Base-by-base conservation (phyloP, 306 rosid genomes). In the Ormosia emarginata region DNA sequence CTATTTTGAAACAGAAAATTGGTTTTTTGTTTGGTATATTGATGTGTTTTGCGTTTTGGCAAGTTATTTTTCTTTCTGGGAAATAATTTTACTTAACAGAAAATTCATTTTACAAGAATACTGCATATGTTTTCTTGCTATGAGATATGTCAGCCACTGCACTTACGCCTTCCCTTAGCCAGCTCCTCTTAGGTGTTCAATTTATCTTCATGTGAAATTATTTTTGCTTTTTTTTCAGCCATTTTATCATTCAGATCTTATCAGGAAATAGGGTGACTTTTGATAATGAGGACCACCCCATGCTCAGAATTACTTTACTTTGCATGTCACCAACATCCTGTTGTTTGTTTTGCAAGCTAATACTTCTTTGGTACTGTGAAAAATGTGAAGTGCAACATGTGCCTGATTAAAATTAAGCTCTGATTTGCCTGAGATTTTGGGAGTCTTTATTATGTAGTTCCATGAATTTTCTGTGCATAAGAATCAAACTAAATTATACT, bases 281-380 rank as follows among this genome's bases (percentile, higher is more conserved):
- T 65, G 50, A 11, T 66, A 32, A 30, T 56, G 43, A 43, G 62
- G 41, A 59, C 57, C 69, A 43, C 9, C 49, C 11, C 56, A 3
- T 52, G 33, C 24, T 53, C 33, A 53, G n/a, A 24, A 41, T 75
- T 80, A 50, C 66, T 47, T 47, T 24, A 52, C 32, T 71, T 80
- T 81, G 52, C 74, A 52, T 55, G 36, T 75, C 34, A 71, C 24
- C 50, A 4, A 33, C 76, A 53, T 63, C 82, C 10, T 41, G 41
- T 33, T 82, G 50, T 71, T 71, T 57, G 40, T 71, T 64, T 85
- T 18, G 37, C 70, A 8, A 30, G 70, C 71, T 63, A 63, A 40
- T 80, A 64, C 72, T 76, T 80, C 14, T 52, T 61, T 62, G 57
- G 4, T 77, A 63, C 36, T 69, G 75, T 41, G 55, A 74, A 69